Conservation (phyloP, 192 early-diverging fungal genomes). For the Backusella australiensis region DNA sequence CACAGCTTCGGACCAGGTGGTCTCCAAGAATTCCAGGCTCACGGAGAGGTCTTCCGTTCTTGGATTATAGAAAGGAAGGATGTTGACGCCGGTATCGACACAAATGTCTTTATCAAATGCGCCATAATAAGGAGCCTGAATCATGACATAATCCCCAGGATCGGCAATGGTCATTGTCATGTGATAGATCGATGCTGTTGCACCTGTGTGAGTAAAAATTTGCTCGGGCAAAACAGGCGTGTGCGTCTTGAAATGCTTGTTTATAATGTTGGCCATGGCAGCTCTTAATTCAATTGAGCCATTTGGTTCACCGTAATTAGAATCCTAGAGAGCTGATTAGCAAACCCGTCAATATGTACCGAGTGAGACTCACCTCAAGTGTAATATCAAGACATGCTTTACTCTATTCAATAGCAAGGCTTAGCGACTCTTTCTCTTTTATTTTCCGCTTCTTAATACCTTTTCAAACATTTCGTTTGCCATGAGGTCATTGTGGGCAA, state of each 20-base stretch:
- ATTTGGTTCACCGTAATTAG: slow-evolving; percentile 44
- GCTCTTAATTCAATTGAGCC: slow-evolving; percentile 57
- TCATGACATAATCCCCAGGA: slow-evolving; percentile 69
- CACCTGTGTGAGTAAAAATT: slow-evolving; percentile 66
- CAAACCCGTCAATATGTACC: too few relatives aligned
- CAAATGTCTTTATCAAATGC: slow-evolving; percentile 66
- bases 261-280: slow-evolving; percentile 61
- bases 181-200: slow-evolving; percentile 61
- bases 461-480: slow-evolving; percentile 51
- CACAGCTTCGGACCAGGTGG: slow-evolving; percentile 42
- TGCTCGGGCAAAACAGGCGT: slow-evolving; percentile 45
- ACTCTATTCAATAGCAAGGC: neutral
- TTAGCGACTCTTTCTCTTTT: neutral
- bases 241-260: slow-evolving; percentile 57
- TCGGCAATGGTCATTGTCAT: slow-evolving; percentile 63
- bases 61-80: slow-evolving; percentile 50
- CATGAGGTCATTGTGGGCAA: slow-evolving; percentile 77
- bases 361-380: neutral
- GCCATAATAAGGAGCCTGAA: slow-evolving; percentile 76
- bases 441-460: slow-evolving; percentile 27
- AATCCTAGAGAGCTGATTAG: slow-evolving; percentile 26
- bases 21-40: slow-evolving; percentile 43
- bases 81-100: slow-evolving; percentile 46
- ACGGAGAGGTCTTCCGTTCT: slow-evolving; percentile 36
- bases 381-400: neutral